A percentile compares a stretch with the other conserved stretches of the same genome.
phyloP scores from a whole-genome alignment of 306 rosid genomes.

The Prunus davidiana region DNA sequence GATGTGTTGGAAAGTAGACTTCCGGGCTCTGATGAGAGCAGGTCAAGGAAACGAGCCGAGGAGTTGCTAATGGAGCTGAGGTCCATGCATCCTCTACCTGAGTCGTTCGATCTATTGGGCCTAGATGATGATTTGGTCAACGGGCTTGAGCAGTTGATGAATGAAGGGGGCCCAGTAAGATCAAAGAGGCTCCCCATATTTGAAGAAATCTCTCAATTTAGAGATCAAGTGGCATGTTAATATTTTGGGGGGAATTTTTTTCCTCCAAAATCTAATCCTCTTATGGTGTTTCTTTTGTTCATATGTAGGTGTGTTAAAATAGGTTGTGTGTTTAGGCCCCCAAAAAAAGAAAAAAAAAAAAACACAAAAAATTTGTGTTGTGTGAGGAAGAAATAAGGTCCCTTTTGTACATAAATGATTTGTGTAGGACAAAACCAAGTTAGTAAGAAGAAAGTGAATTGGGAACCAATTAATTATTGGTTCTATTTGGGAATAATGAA shows the following conservation, averaged over 20 bases:
- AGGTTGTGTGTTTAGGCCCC: background rate
- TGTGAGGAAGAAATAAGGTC: background rate
- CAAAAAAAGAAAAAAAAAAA: background rate
- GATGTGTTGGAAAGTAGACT: constrained; percentile 24
- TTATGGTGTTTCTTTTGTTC: background rate
- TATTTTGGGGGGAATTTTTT: background rate
- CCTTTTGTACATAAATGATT: background rate
- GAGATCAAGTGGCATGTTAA: constrained; percentile 43
- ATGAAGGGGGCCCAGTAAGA: constrained; percentile 35
- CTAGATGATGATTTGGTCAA: constrained; percentile 36
- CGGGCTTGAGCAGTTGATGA: constrained; percentile 44
- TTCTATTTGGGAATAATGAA: background rate
- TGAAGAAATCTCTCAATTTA: constrained; percentile 42
- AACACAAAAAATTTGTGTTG: background rate
- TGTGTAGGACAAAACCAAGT: background rate
- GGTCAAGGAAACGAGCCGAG: constrained; percentile 25
- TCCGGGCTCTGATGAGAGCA: constrained; percentile 28
- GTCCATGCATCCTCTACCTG: constrained; percentile 3
- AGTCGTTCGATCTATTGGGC: constrained; percentile 22
- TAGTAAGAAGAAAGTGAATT: background rate
- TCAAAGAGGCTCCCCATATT: constrained; percentile 51
- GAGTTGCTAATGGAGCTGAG: constrained; percentile 30
- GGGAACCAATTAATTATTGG: constrained; percentile 10
- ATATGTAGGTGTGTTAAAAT: background rate
- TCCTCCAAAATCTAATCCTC: background rate